Evolutionary conservation across 2,329 filamentous ascomycete species (phyloP).

Genomic region (Pseudogymnoascus sp.): DNA sequence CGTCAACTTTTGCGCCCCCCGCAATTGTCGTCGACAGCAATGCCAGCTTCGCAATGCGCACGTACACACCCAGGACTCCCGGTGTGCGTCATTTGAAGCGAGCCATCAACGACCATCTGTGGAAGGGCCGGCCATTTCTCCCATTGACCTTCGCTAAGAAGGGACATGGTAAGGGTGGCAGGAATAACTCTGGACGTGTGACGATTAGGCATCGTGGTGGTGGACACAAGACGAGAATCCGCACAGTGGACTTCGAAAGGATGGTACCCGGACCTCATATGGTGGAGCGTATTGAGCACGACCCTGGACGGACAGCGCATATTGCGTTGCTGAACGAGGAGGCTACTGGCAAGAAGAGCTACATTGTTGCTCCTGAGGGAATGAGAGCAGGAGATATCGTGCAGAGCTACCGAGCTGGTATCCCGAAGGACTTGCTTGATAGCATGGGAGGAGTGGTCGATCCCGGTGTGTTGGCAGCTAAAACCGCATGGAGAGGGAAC

Average conservation of each 20-base stretch:
- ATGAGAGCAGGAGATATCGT: conserved; percentile 86
- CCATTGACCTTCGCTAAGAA: conserved; percentile 86
- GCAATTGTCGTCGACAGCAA: conserved; percentile 34
- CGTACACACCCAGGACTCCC: conserved; percentile 88
- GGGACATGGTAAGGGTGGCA: conserved; percentile 84
- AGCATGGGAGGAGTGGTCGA: conserved; percentile 91
- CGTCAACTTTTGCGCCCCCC: conserved; percentile 36
- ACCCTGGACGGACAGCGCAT: conserved; percentile 86
- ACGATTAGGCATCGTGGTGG: conserved; percentile 89
- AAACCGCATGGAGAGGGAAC: conserved; percentile 89
- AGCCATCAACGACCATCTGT: conserved; percentile 92
- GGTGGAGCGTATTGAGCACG: conserved; percentile 93
- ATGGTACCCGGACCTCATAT: conserved; percentile 71
- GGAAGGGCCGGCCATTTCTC: conserved; percentile 81
- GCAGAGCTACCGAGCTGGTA: conserved; percentile 84
- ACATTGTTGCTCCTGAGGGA: conserved; percentile 92
- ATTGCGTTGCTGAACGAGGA: conserved; percentile 78
- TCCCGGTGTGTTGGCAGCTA: conserved; percentile 90
- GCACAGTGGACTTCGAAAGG: conserved; percentile 83
- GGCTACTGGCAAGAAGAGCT: conserved; percentile 68
- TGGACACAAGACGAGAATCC: conserved; percentile 83
- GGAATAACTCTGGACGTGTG: conserved; percentile 78
- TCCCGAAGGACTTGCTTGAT: conserved; percentile 76
- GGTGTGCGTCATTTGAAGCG: conserved; percentile 86
- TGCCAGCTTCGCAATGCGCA: conserved; percentile 50